Percentiles rank a stretch among this genome's conserved stretches.
Evolutionary conservation across 208 protist genomes (phyloP).

Genomic region (Crithidia fasciculata): DNA sequence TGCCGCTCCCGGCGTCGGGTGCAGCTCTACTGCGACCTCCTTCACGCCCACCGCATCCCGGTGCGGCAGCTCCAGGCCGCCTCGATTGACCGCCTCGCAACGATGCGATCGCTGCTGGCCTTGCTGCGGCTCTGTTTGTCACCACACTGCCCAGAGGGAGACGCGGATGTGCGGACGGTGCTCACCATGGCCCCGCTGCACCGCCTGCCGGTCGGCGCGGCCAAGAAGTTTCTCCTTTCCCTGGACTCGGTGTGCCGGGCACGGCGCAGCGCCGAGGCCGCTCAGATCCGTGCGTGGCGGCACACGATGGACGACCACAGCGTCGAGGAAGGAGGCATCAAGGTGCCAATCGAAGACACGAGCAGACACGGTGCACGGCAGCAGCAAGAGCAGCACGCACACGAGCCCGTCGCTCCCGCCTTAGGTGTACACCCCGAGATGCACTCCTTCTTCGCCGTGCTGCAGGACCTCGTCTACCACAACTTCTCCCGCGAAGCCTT

Average conservation of each 20-base stretch:
- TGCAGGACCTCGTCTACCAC: constrained; percentile 60
- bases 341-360: not conserved
- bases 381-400: not conserved
- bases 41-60: constrained; percentile 60
- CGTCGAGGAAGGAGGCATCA: not conserved
- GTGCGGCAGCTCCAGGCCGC: constrained; percentile 46
- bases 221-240: constrained; percentile 57
- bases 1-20: constrained; percentile 74
- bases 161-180: constrained; percentile 66
- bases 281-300: constrained; percentile 22
- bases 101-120: constrained; percentile 55
- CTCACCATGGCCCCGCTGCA: constrained; percentile 48
- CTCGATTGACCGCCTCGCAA: constrained; percentile 35
- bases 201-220: constrained; percentile 26
- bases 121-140: constrained; percentile 67
- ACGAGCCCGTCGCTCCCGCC: not conserved
- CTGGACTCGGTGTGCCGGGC: constrained; percentile 46
- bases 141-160: constrained; percentile 40
- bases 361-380: not conserved
- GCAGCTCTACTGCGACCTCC: constrained; percentile 34
- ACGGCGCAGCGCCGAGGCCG: constrained; percentile 25
- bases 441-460: constrained; percentile 59
- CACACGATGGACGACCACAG: constrained; percentile 6
- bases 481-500: constrained; percentile 46
- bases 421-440: constrained; percentile 27